Percentiles rank a stretch among this genome's conserved stretches.
phyloP scores from a whole-genome alignment of 139 green algal genomes.

The Asterochloris erici region DNA sequence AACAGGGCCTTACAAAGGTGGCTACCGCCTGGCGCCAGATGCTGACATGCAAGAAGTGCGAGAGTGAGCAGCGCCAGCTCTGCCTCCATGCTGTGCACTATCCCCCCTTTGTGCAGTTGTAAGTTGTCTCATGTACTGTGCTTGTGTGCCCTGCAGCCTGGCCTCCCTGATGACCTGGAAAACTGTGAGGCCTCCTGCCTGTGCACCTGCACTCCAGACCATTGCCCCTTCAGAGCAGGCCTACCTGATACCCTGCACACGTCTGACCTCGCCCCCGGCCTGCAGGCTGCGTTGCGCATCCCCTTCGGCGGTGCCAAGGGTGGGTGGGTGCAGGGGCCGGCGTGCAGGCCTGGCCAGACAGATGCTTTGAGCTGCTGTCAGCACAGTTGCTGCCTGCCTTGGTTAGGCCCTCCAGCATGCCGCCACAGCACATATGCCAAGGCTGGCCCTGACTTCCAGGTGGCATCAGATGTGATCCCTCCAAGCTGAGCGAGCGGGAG shows the following conservation, averaged over 20 bases:
- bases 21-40: conserved; percentile 70
- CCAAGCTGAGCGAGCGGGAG: conserved; percentile 65
- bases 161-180: conserved; percentile 93
- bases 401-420: background rate
- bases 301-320: conserved; percentile 94
- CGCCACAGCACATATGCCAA: background rate
- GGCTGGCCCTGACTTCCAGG: conserved; percentile 15
- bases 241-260: too few relatives aligned
- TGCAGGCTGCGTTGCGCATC: conserved; percentile 76
- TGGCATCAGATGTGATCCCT: conserved; percentile 68
- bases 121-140: background rate
- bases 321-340: background rate
- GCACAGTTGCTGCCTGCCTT: too few relatives aligned
- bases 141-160: conserved; percentile 5
- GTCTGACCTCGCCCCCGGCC: too few relatives aligned
- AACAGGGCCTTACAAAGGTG: conserved; percentile 82
- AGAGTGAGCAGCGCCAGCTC: conserved; percentile 22
- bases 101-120: background rate
- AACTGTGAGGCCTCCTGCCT: conserved; percentile 50
- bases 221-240: too few relatives aligned
- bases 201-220: too few relatives aligned
- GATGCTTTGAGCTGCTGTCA: background rate
- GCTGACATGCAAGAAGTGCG: conserved; percentile 77
- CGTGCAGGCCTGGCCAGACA: background rate
- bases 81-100: too few relatives aligned